Percentiles rank a stretch among this genome's conserved stretches.
Evolutionary conservation across 2,329 filamentous ascomycete species (phyloP).

Genomic region (Bisporella sp.): DNA sequence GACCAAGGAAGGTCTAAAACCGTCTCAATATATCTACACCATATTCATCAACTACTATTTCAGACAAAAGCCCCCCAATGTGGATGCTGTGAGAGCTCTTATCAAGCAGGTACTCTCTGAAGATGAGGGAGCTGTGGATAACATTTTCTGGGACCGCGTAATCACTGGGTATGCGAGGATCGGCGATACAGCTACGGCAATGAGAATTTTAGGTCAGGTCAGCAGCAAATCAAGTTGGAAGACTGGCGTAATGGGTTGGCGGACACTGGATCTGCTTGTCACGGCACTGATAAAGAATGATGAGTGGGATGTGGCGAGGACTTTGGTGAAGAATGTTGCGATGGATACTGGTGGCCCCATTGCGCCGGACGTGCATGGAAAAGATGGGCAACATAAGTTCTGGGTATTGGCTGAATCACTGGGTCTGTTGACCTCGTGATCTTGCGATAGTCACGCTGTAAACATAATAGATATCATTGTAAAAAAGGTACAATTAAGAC

Average conservation of each 20-base stretch:
- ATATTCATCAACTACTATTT: constrained; percentile 66
- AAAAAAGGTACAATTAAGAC: no score
- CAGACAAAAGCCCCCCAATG: constrained; percentile 46
- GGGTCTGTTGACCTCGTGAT: constrained; percentile 10
- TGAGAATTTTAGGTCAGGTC: constrained; percentile 42
- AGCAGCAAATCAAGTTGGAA: constrained; percentile 16
- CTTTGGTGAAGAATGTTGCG: constrained; percentile 23
- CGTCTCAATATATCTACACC: constrained; percentile 64
- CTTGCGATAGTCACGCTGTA: background rate
- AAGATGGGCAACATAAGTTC: constrained; percentile 22
- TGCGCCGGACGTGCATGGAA: constrained; percentile 12
- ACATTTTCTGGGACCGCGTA: constrained; percentile 61
- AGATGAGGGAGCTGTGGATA: constrained; percentile 35
- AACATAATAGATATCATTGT: no score
- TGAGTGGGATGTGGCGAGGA: constrained; percentile 24
- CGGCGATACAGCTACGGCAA: constrained; percentile 43
- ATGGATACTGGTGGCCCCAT: constrained; percentile 17
- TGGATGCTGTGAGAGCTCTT: constrained; percentile 51
- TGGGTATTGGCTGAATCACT: constrained; percentile 22
- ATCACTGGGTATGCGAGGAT: constrained; percentile 57
- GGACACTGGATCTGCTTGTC: constrained; percentile 21
- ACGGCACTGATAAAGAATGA: constrained; percentile 21
- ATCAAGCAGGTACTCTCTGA: constrained; percentile 39
- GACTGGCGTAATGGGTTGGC: constrained; percentile 16
- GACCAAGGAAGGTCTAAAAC: constrained; percentile 40